phyloP scores from a whole-genome alignment of 2,329 filamentous ascomycete species.

The Ophiostoma quercus region DNA sequence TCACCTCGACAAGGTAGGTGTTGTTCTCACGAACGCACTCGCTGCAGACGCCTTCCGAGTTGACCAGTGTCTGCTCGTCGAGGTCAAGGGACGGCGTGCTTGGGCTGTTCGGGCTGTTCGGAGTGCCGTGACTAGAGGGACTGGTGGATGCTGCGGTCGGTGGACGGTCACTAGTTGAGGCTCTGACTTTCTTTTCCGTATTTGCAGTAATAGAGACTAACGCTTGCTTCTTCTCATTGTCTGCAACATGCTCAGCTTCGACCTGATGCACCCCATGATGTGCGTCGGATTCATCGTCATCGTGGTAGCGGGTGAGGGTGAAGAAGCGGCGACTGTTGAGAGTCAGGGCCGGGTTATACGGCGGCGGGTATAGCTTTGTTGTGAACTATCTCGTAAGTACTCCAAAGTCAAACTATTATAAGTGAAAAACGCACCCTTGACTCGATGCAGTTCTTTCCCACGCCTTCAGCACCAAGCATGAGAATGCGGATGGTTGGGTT shows the following conservation, averaged over 20 bases:
- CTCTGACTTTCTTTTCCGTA: not conserved
- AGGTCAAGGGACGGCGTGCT: not conserved
- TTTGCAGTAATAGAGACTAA: too few relatives aligned
- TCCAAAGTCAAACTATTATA: not conserved
- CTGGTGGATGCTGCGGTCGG: not conserved
- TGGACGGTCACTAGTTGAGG: not conserved
- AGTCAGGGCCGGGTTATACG: conserved; percentile 33
- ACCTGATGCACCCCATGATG: not conserved
- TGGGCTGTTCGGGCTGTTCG: not conserved
- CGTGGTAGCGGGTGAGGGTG: conserved; percentile 25
- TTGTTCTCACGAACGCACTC: conserved; percentile 24
- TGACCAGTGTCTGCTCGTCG: not conserved
- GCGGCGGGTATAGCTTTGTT: conserved; percentile 31
- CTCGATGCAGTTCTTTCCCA: conserved; percentile 34
- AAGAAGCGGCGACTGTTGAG: conserved; percentile 32
- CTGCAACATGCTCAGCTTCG: not conserved
- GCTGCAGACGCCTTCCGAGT: conserved; percentile 16
- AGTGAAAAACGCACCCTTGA: conserved; percentile 28
- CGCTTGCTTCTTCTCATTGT: not conserved
- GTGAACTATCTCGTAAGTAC: conserved; percentile 28
- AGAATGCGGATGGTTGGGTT: conserved; percentile 32
- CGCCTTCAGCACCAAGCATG: conserved; percentile 31
- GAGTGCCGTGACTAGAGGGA: not conserved
- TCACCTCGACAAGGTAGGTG: conserved; percentile 30
- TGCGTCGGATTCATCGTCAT: not conserved